Percentiles rank a stretch among this genome's conserved stretches.
Evolutionary conservation across 1,284 basidiomycete genomes (phyloP).

Genomic region (Ceratobasidium sp.): DNA sequence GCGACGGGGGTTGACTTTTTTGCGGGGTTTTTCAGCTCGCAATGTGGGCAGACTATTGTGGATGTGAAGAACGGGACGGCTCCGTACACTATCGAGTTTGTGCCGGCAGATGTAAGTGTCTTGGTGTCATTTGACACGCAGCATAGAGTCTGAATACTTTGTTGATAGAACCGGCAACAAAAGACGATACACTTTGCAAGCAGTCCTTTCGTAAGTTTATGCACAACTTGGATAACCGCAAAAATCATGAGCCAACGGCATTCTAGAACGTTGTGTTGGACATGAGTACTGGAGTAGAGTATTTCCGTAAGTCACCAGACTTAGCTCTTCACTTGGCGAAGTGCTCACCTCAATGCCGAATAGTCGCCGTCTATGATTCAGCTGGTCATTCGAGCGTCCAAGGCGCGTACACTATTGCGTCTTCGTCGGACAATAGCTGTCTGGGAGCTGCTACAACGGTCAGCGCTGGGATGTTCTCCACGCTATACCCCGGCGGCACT

Average conservation of each 20-base stretch:
- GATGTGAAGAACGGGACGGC: conserved; percentile 25
- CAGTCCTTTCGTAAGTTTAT: conserved; percentile 31
- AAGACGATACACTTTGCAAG: conserved; percentile 37
- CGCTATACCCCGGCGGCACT: conserved; percentile 36
- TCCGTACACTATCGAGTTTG: conserved; percentile 31
- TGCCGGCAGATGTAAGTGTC: conserved; percentile 21
- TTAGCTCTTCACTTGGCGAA: background rate
- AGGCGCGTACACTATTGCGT: conserved; percentile 13
- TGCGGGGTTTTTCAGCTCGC: conserved; percentile 2
- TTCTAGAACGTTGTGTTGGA: conserved; percentile 10
- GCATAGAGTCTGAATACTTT: background rate
- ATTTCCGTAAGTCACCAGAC: conserved; percentile 13
- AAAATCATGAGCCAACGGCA: background rate
- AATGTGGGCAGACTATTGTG: conserved; percentile 22
- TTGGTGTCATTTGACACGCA: background rate
- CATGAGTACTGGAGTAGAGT: conserved; percentile 25
- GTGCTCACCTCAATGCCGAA: background rate
- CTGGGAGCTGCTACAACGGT: conserved; percentile 32
- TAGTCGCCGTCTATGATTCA: conserved; percentile 28
- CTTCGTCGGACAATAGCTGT: conserved; percentile 32
- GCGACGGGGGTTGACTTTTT: background rate
- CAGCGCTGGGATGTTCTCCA: conserved; percentile 31
- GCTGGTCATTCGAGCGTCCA: conserved; percentile 21
- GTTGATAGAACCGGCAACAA: conserved; percentile 17
- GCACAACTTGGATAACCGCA: background rate